These are phyloP conservation scores for Nepenthes alata DNA, from an alignment of 179 eudicot genomes.

Conservation along the genomic window DNA sequence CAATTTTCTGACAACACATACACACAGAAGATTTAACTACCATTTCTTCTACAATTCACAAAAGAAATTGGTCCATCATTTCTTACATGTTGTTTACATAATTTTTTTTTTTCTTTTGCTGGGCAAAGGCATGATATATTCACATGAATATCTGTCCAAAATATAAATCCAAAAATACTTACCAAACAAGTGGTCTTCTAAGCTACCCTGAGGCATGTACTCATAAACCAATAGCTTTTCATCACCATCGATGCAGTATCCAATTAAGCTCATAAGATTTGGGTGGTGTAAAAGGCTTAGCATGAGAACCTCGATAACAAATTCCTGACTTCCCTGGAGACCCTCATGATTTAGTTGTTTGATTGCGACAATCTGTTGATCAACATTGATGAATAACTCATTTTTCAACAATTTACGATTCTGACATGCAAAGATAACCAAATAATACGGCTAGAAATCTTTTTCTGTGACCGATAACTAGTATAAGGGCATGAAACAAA, in stretches of 20 bases:
- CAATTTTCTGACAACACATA: too few species aligned
- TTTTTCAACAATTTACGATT: not conserved
- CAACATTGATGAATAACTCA: slow-evolving; percentile 4
- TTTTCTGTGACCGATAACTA: too few species aligned
- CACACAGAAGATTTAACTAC: too few species aligned
- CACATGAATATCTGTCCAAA: too few species aligned
- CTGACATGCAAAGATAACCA: too few species aligned
- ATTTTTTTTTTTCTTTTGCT: too few species aligned
- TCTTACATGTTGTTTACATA: too few species aligned
- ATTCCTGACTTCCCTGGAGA: slow-evolving; percentile 49
- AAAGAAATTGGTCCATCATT: too few species aligned
- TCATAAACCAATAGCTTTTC: slow-evolving; percentile 51
- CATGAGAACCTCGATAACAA: slow-evolving; percentile 48
- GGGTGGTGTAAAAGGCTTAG: slow-evolving; percentile 51
- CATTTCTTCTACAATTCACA: too few species aligned
- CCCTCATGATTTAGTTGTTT: slow-evolving; percentile 51
- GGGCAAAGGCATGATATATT: too few species aligned
- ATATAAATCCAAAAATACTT: slow-evolving; percentile 7
- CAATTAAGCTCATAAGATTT: slow-evolving; percentile 42
- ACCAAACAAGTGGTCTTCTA: slow-evolving; percentile 42
- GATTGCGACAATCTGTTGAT: slow-evolving; percentile 35
- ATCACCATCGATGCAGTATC: slow-evolving; percentile 48
- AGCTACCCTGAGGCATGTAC: slow-evolving; percentile 54
- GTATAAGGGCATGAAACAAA: too few species aligned
- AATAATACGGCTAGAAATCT: too few species aligned